These are phyloP conservation scores for Citrus reticulata DNA, from an alignment of 345 rosid species.

Conservation along the genomic window DNA sequence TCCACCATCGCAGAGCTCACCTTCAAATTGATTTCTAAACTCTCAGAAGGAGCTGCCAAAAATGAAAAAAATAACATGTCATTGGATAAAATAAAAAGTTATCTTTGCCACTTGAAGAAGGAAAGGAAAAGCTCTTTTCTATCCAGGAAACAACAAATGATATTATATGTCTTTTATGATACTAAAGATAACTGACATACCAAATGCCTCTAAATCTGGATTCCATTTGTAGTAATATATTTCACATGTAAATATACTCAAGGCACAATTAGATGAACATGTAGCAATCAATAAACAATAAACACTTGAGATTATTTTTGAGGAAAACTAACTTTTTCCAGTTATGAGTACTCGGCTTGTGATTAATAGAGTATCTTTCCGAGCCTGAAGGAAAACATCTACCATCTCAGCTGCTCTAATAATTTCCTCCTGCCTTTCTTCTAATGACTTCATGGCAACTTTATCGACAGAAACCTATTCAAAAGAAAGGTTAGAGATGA, in stretches of 20 bases:
- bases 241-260: not conserved
- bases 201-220: not conserved
- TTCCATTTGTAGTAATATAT: not conserved
- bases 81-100: slow-evolving; percentile 5
- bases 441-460: slow-evolving; percentile 68
- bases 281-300: not conserved
- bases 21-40: slow-evolving; percentile 88
- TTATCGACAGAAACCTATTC: slow-evolving; percentile 78
- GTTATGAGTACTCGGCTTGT: slow-evolving; percentile 89
- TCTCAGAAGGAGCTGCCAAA: slow-evolving; percentile 78
- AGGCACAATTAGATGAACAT: not conserved
- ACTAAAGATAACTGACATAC: not conserved
- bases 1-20: slow-evolving; percentile 98
- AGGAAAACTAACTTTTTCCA: slow-evolving; percentile 61
- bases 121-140: not conserved
- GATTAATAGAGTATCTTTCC: slow-evolving; percentile 79
- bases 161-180: not conserved
- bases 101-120: not conserved
- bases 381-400: slow-evolving; percentile 53
- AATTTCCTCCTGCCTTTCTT: slow-evolving; percentile 77
- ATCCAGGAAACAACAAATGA: not conserved
- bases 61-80: slow-evolving; percentile 4
- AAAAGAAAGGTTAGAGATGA: slow-evolving; percentile 9
- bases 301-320: not conserved
- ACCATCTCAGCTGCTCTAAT: slow-evolving; percentile 73